These are phyloP conservation scores for Agaricus blazei DNA, from an alignment of 768 basidiomycete species.

Conservation along the genomic window DNA sequence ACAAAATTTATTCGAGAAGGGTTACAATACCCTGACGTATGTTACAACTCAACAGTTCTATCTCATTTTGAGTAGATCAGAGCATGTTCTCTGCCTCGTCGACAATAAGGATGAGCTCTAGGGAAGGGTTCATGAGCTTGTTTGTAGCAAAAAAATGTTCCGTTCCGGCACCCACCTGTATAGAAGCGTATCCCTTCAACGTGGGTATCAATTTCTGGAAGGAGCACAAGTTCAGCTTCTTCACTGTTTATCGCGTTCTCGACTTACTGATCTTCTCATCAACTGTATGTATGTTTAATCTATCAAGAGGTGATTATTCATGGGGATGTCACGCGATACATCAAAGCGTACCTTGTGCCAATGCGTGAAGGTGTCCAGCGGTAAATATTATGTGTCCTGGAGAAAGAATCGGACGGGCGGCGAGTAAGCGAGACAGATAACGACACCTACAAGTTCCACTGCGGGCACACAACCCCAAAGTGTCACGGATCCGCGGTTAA, in stretches of 20 bases:
- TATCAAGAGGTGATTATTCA: constrained; percentile 4
- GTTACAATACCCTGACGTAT: background rate
- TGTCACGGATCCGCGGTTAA: background rate
- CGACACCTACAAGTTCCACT: constrained; percentile 22
- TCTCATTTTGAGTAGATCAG: background rate
- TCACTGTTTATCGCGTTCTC: background rate
- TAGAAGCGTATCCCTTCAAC: constrained; percentile 25
- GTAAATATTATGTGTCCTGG: constrained; percentile 24
- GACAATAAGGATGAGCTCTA: constrained; percentile 7
- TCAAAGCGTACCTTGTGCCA: constrained; percentile 19
- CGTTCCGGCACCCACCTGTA: constrained; percentile 16
- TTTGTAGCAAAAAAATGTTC: background rate
- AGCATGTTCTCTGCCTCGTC: background rate
- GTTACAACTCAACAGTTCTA: no score
- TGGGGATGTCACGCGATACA: background rate
- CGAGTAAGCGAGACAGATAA: background rate
- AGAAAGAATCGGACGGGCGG: background rate
- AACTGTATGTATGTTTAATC: constrained; percentile 24
- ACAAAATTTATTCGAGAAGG: background rate
- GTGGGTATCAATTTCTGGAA: constrained; percentile 20
- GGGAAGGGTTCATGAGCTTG: background rate
- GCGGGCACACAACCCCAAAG: background rate
- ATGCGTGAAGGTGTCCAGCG: constrained; percentile 24
- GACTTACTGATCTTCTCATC: constrained; percentile 25
- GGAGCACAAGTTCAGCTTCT: background rate